Conservation (phyloP, 1,284 basidiomycete species). For the Marasmius fiardii region DNA sequence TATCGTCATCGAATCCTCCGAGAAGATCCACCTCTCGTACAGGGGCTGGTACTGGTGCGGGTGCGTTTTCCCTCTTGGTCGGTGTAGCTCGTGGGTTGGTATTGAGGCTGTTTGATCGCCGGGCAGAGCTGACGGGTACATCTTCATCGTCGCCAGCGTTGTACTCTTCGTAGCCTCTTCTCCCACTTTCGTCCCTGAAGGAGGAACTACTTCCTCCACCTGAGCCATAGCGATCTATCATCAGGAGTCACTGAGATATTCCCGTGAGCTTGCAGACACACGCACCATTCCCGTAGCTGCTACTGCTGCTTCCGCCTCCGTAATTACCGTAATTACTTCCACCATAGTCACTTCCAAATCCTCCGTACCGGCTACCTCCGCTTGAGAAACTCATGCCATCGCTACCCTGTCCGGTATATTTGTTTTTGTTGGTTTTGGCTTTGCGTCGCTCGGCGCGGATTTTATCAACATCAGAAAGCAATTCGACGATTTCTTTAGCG, state of each 20-base stretch:
- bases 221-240: constrained; percentile 20
- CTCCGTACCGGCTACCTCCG: constrained; percentile 67
- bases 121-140: constrained; percentile 27
- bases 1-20: constrained; percentile 74
- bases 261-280: background rate
- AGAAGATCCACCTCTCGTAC: constrained; percentile 69
- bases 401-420: constrained; percentile 87
- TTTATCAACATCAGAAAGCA: constrained; percentile 89
- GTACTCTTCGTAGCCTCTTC: constrained; percentile 84
- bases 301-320: constrained; percentile 30
- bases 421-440: constrained; percentile 90
- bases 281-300: constrained; percentile 19
- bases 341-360: constrained; percentile 74
- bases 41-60: constrained; percentile 40
- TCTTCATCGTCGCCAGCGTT: constrained; percentile 95
- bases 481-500: constrained; percentile 86
- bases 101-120: constrained; percentile 5
- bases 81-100: background rate
- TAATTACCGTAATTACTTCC: constrained; percentile 33
- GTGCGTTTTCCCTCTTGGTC: constrained; percentile 27
- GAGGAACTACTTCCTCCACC: constrained; percentile 45
- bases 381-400: constrained; percentile 59
- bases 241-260: background rate
- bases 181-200: constrained; percentile 54
- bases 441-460: constrained; percentile 90